Evolutionary conservation across 2,329 filamentous ascomycete genomes (phyloP).

Genomic region (Colletotrichum sp.): DNA sequence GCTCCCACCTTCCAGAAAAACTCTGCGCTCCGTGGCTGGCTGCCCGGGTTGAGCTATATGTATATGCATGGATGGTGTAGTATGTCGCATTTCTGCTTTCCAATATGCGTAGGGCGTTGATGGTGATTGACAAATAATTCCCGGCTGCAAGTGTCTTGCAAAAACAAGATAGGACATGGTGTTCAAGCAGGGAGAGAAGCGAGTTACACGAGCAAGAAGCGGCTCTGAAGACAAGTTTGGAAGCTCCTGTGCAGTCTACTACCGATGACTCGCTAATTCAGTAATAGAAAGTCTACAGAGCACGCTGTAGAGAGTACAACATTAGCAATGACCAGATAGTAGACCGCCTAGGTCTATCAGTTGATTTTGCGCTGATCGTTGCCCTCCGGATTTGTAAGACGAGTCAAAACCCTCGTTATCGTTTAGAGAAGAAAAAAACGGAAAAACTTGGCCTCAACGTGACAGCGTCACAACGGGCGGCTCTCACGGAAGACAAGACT

Average conservation of each 20-base stretch:
- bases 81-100: not conserved
- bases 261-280: not conserved
- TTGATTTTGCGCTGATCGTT: not conserved
- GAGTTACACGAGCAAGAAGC: not conserved
- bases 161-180: not conserved
- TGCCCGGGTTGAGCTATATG: not conserved
- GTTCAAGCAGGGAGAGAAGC: not conserved
- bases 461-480: not conserved
- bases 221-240: not conserved
- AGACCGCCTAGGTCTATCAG: not conserved
- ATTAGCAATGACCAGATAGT: not conserved
- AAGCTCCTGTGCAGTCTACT: not conserved
- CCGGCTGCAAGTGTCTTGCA: not conserved
- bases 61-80: not conserved
- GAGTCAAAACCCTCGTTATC: not conserved
- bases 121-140: not conserved
- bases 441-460: not conserved
- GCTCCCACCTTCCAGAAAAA: constrained; percentile 2
- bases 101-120: not conserved
- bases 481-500: not conserved
- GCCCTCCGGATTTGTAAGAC: not conserved
- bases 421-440: not conserved
- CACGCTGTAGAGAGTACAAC: not conserved
- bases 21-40: not conserved
- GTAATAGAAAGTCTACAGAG: not conserved